Conservation (phyloP, 1,284 basidiomycete genomes). For the Boletellus sp. region DNA sequence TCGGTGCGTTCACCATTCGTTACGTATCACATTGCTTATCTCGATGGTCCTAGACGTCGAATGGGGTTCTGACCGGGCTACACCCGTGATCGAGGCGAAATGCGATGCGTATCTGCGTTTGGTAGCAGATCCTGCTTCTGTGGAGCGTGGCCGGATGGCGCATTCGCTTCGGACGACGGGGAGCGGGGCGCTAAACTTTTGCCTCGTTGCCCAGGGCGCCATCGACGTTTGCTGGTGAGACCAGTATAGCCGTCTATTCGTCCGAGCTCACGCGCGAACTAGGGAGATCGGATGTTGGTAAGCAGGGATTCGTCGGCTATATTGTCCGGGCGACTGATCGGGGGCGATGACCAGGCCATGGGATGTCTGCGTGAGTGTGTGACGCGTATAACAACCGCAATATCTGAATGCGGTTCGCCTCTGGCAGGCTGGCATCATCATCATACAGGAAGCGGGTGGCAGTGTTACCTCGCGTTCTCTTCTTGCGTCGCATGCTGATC, state of each 20-base stretch:
- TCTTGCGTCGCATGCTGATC: slow-evolving; percentile 34
- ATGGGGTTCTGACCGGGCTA: slow-evolving; percentile 84
- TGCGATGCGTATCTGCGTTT: slow-evolving; percentile 72
- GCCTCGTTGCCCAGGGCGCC: slow-evolving; percentile 78
- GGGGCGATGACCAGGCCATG: slow-evolving; percentile 47
- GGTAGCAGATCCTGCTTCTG: slow-evolving; percentile 58
- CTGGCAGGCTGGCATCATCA: slow-evolving; percentile 75
- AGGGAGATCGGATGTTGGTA: slow-evolving; percentile 90
- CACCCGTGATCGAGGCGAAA: slow-evolving; percentile 62
- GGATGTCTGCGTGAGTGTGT: slow-evolving; percentile 72
- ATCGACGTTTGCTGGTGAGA: slow-evolving; percentile 80
- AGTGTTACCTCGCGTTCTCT: slow-evolving; percentile 62
- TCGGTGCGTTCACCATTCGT: slow-evolving; percentile 43
- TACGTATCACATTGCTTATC: neutral
- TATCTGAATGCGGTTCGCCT: neutral
- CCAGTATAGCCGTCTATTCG: neutral
- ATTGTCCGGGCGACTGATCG: neutral
- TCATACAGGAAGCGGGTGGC: slow-evolving; percentile 87
- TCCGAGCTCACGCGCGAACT: slow-evolving; percentile 1
- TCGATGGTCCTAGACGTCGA: slow-evolving; percentile 60
- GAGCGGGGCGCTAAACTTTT: slow-evolving; percentile 82
- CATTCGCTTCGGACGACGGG: slow-evolving; percentile 83
- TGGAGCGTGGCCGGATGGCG: slow-evolving; percentile 78
- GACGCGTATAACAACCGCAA: neutral
- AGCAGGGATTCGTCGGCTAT: slow-evolving; percentile 14